phyloP scores from a whole-genome alignment of 1,139 yeast genomes.

The Pichia sp. region DNA sequence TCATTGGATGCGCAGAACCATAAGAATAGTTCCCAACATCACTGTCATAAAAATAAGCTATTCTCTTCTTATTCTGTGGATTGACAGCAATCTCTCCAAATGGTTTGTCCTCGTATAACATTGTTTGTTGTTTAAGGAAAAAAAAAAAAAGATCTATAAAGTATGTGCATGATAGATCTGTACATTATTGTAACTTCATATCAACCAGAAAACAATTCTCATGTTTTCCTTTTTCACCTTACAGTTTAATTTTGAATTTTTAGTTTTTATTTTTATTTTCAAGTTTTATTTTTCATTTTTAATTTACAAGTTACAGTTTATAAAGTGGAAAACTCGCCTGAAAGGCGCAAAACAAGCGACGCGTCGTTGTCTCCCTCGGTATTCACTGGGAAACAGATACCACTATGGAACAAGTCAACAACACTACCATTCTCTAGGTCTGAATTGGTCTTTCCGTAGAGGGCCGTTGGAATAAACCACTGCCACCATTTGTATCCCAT shows the following conservation, averaged over 20 bases:
- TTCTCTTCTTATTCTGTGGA: slow-evolving; percentile 53
- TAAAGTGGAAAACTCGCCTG: neutral
- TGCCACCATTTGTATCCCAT: slow-evolving; percentile 63
- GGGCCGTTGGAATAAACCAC: slow-evolving; percentile 45
- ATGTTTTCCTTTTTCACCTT: neutral
- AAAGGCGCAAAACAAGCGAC: neutral
- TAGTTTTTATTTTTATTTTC: too few relatives aligned
- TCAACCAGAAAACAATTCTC: neutral
- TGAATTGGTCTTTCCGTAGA: neutral
- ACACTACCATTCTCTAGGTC: neutral
- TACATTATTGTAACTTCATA: neutral
- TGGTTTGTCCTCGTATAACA: slow-evolving; percentile 41
- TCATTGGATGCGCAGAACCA: slow-evolving; percentile 98
- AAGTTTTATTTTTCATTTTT: too few relatives aligned
- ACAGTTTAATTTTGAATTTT: too few relatives aligned
- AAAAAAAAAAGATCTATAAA: neutral
- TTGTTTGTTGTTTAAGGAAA: neutral
- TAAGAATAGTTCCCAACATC: slow-evolving; percentile 97
- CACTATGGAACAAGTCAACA: neutral
- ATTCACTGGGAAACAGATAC: neutral
- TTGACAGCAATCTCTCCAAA: slow-evolving; percentile 54
- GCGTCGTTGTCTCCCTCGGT: neutral
- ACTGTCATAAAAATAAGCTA: slow-evolving; percentile 63
- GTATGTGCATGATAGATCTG: neutral
- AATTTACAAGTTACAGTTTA: neutral